phyloP scores from a whole-genome alignment of 208 protist species.

The Leishmania turanica region DNA sequence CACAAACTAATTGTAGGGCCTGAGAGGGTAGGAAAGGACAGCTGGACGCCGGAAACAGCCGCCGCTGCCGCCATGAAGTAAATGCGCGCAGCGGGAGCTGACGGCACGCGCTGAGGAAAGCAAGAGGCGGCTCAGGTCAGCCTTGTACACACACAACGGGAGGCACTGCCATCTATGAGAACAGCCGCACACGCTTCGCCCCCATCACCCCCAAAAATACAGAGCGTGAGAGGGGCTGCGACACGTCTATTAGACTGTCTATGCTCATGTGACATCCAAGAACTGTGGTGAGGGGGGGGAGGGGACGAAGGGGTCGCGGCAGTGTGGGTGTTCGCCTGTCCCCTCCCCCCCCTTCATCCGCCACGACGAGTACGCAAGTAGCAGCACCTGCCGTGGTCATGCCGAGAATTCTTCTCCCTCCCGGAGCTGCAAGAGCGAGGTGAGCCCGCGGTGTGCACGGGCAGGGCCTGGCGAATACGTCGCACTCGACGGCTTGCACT shows the following conservation, averaged over 20 bases:
- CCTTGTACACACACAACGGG: neutral
- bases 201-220: neutral
- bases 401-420: neutral
- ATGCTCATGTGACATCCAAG: neutral
- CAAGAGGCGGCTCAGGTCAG: neutral
- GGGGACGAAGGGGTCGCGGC: neutral
- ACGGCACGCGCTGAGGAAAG: neutral
- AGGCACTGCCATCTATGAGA: neutral
- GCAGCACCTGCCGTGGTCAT: neutral
- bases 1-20: neutral
- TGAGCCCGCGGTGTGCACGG: neutral
- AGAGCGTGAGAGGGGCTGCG: too few relatives aligned
- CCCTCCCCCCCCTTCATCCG: neutral
- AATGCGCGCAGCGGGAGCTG: neutral
- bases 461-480: neutral
- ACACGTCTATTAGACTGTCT: neutral
- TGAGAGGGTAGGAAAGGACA: neutral
- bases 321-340: neutral
- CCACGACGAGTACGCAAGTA: neutral
- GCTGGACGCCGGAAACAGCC: neutral
- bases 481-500: too few relatives aligned
- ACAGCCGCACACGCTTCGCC: neutral
- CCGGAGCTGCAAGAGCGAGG: neutral
- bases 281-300: neutral
- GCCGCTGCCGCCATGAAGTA: neutral